phyloP scores from a whole-genome alignment of 176 grass and related monocot species.

The Musa acuminata region DNA sequence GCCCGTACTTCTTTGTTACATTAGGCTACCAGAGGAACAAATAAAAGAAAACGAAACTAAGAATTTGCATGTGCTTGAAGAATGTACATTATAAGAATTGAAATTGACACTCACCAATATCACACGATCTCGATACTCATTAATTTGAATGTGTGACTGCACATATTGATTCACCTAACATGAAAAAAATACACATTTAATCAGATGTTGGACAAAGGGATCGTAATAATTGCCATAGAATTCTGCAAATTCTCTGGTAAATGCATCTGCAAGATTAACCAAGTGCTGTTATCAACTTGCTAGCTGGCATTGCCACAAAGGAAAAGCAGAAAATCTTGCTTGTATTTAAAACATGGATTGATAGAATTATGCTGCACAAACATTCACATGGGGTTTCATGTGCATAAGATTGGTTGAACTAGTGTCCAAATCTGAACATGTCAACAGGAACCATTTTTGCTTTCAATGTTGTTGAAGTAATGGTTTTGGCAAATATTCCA shows the following conservation, averaged over 20 bases:
- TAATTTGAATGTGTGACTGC: constrained; percentile 98
- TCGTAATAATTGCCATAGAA: too few species aligned
- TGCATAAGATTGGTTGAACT: background rate
- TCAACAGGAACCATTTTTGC: background rate
- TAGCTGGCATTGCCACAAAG: background rate
- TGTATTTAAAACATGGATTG: background rate
- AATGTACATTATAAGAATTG: background rate
- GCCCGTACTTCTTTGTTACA: constrained; percentile 56
- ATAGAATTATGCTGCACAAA: too few species aligned
- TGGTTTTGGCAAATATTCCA: background rate
- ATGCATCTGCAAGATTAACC: background rate
- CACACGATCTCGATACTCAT: constrained; percentile 82
- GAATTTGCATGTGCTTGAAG: background rate
- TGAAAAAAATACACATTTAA: constrained; percentile 18
- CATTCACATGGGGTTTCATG: background rate
- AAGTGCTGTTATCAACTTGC: background rate
- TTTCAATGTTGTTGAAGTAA: background rate
- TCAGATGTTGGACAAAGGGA: background rate
- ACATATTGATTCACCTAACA: constrained; percentile 83
- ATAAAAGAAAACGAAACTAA: background rate
- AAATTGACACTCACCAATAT: constrained; percentile 45
- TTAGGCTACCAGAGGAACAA: constrained; percentile 39
- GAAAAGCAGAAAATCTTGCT: background rate
- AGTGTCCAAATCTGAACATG: background rate
- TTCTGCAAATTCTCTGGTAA: background rate